A percentile compares a stretch with the other conserved stretches of the same genome.
Evolutionary conservation across 1,284 basidiomycete species (phyloP).

Genomic region (Mycosarcoma maydis): DNA sequence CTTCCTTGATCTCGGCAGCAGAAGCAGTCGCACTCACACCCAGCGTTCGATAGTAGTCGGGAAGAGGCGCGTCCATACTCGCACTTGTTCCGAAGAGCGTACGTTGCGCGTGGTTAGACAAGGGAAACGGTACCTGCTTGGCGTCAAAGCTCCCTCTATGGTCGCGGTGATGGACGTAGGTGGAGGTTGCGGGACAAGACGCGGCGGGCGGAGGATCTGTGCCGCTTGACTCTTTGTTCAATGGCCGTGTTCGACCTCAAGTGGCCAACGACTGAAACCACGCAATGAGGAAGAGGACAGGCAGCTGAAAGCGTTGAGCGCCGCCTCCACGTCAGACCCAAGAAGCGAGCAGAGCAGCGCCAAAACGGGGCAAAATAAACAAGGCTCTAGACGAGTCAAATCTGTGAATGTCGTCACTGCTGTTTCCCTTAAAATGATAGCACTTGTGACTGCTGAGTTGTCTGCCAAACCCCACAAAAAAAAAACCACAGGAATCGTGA

Average conservation of each 20-base stretch:
- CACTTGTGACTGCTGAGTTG: too few species aligned
- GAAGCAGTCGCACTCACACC: constrained; percentile 73
- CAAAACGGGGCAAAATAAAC: background rate
- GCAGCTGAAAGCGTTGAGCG: background rate
- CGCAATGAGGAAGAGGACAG: background rate
- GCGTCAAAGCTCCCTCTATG: too few species aligned
- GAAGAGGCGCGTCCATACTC: constrained; percentile 48
- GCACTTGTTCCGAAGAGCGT: background rate
- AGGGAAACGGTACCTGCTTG: too few species aligned
- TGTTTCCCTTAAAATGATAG: too few species aligned
- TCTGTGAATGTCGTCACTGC: constrained; percentile 28
- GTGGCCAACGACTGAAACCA: background rate
- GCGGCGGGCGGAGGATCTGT: too few species aligned
- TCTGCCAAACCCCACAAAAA: too few species aligned
- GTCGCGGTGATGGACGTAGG: too few species aligned
- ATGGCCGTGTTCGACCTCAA: too few species aligned
- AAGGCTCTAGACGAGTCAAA: background rate
- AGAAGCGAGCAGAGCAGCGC: background rate
- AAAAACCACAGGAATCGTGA: too few species aligned
- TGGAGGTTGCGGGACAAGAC: too few species aligned
- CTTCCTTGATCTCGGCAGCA: constrained; percentile 78
- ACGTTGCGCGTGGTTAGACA: too few species aligned
- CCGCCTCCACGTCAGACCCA: background rate
- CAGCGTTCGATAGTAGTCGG: constrained; percentile 61
- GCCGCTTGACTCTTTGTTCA: too few species aligned